phyloP scores from a whole-genome alignment of 805 yeast species.

The Brettanomyces custersianus region DNA sequence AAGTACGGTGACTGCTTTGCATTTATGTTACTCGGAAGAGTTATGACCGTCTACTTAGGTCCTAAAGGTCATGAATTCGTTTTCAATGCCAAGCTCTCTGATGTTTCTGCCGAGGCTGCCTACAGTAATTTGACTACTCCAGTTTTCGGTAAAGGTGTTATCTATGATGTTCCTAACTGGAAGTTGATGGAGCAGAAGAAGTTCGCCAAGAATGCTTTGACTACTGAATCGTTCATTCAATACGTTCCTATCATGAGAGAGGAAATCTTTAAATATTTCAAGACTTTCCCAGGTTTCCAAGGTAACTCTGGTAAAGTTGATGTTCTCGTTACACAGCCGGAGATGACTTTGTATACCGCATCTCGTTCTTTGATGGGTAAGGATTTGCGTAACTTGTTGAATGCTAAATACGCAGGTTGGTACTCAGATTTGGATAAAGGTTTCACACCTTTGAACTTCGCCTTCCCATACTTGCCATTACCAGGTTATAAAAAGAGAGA shows the following conservation, averaged over 20 bases:
- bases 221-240: slow-evolving; percentile 69
- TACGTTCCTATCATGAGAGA: slow-evolving; percentile 85
- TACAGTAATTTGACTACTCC: slow-evolving; percentile 98
- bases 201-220: slow-evolving; percentile 84
- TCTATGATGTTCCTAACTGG: slow-evolving; percentile 91
- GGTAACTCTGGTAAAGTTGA: slow-evolving; percentile 41
- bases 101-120: slow-evolving; percentile 94
- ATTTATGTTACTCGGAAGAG: slow-evolving; percentile 79
- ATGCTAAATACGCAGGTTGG: slow-evolving; percentile 72
- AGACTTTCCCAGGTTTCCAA: slow-evolving; percentile 37
- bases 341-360: slow-evolving; percentile 93
- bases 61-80: slow-evolving; percentile 98
- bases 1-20: slow-evolving; percentile 92
- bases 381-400: slow-evolving; percentile 78
- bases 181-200: slow-evolving; percentile 97
- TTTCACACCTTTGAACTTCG: slow-evolving; percentile 92
- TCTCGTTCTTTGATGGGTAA: slow-evolving; percentile 86
- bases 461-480: slow-evolving; percentile 87
- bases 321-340: slow-evolving; percentile 83
- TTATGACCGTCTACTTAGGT: slow-evolving; percentile 92
- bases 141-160: slow-evolving; percentile 94
- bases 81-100: slow-evolving; percentile 78
- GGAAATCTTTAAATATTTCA: slow-evolving; percentile 65
- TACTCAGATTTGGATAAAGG: slow-evolving; percentile 94
- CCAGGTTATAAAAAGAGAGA: slow-evolving; percentile 73